A percentile compares a stretch with the other conserved stretches of the same genome.
Conservation (phyloP, 306 rosid species). For the Benincasa hispida region DNA sequence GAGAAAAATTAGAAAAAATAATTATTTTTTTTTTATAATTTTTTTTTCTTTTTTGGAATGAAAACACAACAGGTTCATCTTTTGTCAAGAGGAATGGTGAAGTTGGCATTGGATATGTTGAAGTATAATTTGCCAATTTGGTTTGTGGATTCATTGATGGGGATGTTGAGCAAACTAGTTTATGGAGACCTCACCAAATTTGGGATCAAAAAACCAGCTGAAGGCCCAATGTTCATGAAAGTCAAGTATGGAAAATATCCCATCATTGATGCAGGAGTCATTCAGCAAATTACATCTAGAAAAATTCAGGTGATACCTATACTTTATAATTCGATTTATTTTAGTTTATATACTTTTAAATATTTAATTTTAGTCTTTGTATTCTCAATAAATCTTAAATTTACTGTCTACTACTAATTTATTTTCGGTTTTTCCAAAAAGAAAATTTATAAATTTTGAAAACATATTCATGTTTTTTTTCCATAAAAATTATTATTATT, state of each 20-base stretch:
- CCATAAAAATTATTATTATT: no score
- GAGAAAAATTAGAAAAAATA: no score
- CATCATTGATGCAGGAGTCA: conserved; percentile 34
- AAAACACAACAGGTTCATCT: neutral
- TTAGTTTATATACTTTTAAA: no score
- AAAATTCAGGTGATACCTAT: conserved; percentile 33
- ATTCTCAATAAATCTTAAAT: no score
- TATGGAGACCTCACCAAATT: conserved; percentile 39
- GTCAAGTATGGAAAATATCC: conserved; percentile 58
- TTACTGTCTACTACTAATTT: no score
- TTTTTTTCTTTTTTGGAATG: no score
- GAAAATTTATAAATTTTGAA: no score
- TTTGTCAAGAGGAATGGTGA: conserved; percentile 32
- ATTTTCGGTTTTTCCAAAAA: no score
- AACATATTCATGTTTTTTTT: no score
- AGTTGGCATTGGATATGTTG: conserved; percentile 28
- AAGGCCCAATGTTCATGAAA: conserved; percentile 65
- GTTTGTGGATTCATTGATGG: conserved; percentile 38
- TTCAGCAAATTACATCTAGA: conserved; percentile 30
- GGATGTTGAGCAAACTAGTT: conserved; percentile 29
- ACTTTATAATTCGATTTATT: no score
- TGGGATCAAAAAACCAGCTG: conserved; percentile 43
- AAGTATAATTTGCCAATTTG: conserved; percentile 25
- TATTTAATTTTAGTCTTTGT: no score
- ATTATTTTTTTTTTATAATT: no score